Evolutionary conservation across 2,329 filamentous ascomycete species (phyloP).

Genomic region (Coniochaeta sp.): DNA sequence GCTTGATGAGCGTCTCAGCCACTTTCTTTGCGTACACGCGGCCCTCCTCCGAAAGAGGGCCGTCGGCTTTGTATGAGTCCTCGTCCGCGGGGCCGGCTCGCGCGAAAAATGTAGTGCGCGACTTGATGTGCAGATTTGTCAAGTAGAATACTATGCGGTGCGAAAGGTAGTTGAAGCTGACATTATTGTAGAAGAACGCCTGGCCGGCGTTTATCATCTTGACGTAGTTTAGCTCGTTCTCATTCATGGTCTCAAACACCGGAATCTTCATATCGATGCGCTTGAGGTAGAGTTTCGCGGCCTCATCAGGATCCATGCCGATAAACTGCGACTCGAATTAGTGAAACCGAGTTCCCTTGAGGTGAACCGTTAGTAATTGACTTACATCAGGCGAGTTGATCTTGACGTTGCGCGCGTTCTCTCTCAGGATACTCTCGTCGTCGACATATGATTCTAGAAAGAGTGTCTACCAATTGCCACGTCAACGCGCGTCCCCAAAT

Average conservation of each 20-base stretch:
- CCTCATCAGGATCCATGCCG: conserved; percentile 86
- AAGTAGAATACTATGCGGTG: conserved; percentile 98
- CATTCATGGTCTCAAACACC: conserved; percentile 93
- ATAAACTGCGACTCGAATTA: conserved; percentile 53
- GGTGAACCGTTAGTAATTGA: conserved; percentile 4
- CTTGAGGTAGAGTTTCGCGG: conserved; percentile 82
- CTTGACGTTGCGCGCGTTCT: conserved; percentile 95
- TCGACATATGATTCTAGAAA: conserved; percentile 97
- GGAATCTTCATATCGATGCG: conserved; percentile 91
- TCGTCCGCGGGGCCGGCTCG: conserved; percentile 82
- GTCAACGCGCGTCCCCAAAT: conserved; percentile 1
- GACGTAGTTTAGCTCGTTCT: conserved; percentile 90
- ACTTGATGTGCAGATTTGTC: conserved; percentile 95
- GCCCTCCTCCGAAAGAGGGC: conserved; percentile 73
- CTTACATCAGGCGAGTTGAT: conserved; percentile 91
- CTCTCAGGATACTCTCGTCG: conserved; percentile 85
- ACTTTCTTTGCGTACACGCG: conserved; percentile 76
- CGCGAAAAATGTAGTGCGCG: conserved; percentile 86
- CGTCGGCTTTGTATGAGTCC: conserved; percentile 88
- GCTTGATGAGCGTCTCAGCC: conserved; percentile 73
- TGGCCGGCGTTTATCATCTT: conserved; percentile 99
- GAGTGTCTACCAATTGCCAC: conserved; percentile 54
- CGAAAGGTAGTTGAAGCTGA: conserved; percentile 91
- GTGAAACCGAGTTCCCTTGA: conserved; percentile 2
- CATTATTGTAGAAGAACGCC: conserved; percentile 91